Evolutionary conservation across 2,329 filamentous ascomycete genomes (phyloP).

Genomic region (Aspergillus sp.): DNA sequence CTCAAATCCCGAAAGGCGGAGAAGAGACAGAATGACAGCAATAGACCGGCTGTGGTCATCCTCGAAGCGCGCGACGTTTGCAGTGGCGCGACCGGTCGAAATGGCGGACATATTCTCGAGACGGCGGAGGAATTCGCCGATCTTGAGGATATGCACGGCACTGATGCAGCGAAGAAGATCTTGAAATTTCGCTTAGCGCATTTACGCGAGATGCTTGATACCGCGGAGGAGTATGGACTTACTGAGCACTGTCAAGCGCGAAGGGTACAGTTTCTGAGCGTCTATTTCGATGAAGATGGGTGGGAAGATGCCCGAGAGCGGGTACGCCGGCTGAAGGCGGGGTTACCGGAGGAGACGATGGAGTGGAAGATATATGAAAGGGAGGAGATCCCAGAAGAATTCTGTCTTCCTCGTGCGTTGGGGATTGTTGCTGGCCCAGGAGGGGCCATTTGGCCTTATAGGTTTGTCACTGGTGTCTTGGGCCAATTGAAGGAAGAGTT

Average conservation of each 20-base stretch:
- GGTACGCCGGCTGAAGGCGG: conserved; percentile 27
- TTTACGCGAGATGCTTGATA: conserved; percentile 23
- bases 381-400: conserved; percentile 24
- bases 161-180: conserved; percentile 23
- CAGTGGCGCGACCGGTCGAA: conserved; percentile 37
- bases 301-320: conserved; percentile 25
- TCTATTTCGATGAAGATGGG: conserved; percentile 28
- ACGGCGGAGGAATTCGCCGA: conserved; percentile 28
- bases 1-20: conserved; percentile 9
- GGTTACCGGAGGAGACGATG: conserved; percentile 28
- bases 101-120: conserved; percentile 36
- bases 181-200: conserved; percentile 28
- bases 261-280: conserved; percentile 31
- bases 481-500: conserved; percentile 16
- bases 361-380: conserved; percentile 30
- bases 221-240: conserved; percentile 24
- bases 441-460: conserved; percentile 37
- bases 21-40: not conserved
- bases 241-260: conserved; percentile 25
- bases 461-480: conserved; percentile 31
- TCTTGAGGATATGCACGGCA: conserved; percentile 19
- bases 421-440: conserved; percentile 31
- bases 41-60: conserved; percentile 23
- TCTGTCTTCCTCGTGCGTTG: conserved; percentile 15
- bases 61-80: conserved; percentile 36